Evolutionary conservation across 768 basidiomycete species (phyloP).

Genomic region (Rhodotorula babjevae): DNA sequence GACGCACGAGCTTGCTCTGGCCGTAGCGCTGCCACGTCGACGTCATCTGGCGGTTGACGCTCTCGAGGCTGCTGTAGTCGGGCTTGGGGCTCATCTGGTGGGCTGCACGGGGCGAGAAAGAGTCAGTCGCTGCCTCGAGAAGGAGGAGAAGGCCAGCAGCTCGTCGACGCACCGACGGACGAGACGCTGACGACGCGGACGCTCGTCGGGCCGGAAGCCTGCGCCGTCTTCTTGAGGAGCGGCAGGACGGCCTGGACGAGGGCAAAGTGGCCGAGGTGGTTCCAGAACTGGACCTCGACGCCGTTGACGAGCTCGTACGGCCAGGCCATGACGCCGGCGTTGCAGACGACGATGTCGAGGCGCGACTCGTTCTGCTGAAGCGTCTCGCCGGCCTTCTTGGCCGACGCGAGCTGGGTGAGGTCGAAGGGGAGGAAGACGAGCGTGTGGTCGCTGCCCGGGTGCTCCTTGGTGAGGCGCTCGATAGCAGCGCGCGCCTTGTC

Average conservation of each 20-base stretch:
- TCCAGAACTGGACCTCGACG: slow-evolving; percentile 38
- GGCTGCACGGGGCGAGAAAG: neutral
- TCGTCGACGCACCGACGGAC: neutral
- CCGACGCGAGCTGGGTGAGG: slow-evolving; percentile 30
- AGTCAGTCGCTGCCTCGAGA: no score
- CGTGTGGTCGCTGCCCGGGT: slow-evolving; percentile 8
- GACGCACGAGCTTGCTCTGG: neutral
- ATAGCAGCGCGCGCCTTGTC: slow-evolving; percentile 32
- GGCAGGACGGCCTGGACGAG: slow-evolving; percentile 35
- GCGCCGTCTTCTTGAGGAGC: slow-evolving; percentile 35
- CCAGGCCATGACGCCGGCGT: slow-evolving; percentile 35
- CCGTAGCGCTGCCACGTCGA: slow-evolving; percentile 30
- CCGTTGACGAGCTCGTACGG: slow-evolving; percentile 37
- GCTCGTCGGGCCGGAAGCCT: slow-evolving; percentile 2
- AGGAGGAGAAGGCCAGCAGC: fast-evolving
- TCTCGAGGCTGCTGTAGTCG: slow-evolving; percentile 22
- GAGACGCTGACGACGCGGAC: slow-evolving; percentile 36
- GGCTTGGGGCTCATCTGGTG: slow-evolving; percentile 12
- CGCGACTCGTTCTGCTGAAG: slow-evolving; percentile 28
- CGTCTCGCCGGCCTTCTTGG: slow-evolving; percentile 27
- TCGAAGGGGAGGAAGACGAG: slow-evolving; percentile 37
- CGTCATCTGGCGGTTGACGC: slow-evolving; percentile 9
- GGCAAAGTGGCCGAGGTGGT: slow-evolving; percentile 42
- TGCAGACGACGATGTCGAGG: slow-evolving; percentile 36
- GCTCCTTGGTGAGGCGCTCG: slow-evolving; percentile 5